Conservation (phyloP, 2,329 filamentous ascomycete genomes). For the Trichoderma asperellum region DNA sequence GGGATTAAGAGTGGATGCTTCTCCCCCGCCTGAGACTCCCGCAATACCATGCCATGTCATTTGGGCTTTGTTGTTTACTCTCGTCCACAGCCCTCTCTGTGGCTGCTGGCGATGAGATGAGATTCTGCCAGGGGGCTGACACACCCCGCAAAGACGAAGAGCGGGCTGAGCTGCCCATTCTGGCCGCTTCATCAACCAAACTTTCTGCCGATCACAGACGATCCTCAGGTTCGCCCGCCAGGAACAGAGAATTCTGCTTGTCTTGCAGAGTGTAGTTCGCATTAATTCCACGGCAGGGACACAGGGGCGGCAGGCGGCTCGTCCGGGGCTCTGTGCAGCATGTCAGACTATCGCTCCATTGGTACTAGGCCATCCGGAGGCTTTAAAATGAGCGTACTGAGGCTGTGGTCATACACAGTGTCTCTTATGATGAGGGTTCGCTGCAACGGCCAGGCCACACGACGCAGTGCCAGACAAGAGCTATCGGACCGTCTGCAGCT, state of each 20-base stretch:
- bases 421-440: conserved; percentile 6
- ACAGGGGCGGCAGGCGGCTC: background rate
- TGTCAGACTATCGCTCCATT: conserved; percentile 12
- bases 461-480: conserved; percentile 6
- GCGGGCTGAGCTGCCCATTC: background rate
- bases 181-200: background rate
- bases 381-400: background rate
- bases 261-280: background rate
- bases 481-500: conserved; percentile 28
- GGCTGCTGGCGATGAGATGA: background rate
- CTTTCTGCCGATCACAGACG: conserved; percentile 2
- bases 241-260: background rate
- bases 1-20: background rate
- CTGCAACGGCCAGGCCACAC: background rate
- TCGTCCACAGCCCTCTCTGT: background rate
- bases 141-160: background rate
- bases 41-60: background rate
- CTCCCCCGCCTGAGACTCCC: background rate
- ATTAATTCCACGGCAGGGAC: background rate
- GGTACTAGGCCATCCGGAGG: background rate
- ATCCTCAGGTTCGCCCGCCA: conserved; percentile 6
- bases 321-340: conserved; percentile 6
- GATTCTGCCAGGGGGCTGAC: background rate
- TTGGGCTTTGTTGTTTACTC: background rate
- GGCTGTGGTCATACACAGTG: conserved; percentile 19